Conservation (phyloP, 108 stramenopile species). For the Aurantiochytrium sp. region DNA sequence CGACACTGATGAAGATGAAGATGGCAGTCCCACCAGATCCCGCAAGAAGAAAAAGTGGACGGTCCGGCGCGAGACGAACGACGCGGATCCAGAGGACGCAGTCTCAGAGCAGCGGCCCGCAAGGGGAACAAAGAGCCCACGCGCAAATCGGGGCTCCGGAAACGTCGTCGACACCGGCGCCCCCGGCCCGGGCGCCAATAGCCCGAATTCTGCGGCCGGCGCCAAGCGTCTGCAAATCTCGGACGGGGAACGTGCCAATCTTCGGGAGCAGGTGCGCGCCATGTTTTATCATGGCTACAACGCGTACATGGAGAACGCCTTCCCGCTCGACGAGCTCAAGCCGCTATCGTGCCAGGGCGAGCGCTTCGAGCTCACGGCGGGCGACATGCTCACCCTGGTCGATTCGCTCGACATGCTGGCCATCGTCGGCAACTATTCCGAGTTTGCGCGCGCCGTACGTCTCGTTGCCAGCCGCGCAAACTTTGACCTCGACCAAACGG, state of each 20-base stretch:
- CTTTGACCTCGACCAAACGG: slow-evolving; percentile 72
- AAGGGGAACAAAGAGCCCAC: not conserved
- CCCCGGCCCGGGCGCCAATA: not conserved
- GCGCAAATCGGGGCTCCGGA: not conserved
- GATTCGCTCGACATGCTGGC: slow-evolving; percentile 83
- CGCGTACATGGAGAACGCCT: slow-evolving; percentile 80
- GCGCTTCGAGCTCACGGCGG: slow-evolving; percentile 63
- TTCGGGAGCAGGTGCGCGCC: not conserved
- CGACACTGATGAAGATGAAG: not conserved
- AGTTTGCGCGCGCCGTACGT: slow-evolving; percentile 74
- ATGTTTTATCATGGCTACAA: slow-evolving; percentile 83
- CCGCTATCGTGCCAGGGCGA: slow-evolving; percentile 72
- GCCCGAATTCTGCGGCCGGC: not conserved
- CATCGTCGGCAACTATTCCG: slow-evolving; percentile 75
- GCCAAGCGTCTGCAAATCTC: not conserved
- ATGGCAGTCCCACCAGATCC: not conserved
- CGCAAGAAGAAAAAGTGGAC: not conserved
- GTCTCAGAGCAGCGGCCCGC: not conserved
- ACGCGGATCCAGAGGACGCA: not conserved
- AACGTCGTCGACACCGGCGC: not conserved
- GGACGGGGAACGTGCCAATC: not conserved
- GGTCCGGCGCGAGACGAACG: not conserved
- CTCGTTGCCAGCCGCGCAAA: not conserved
- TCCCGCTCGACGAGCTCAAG: slow-evolving; percentile 74
- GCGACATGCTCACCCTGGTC: slow-evolving; percentile 74